Conservation (phyloP, 257 asterid species). For the Perilla frutescens region DNA sequence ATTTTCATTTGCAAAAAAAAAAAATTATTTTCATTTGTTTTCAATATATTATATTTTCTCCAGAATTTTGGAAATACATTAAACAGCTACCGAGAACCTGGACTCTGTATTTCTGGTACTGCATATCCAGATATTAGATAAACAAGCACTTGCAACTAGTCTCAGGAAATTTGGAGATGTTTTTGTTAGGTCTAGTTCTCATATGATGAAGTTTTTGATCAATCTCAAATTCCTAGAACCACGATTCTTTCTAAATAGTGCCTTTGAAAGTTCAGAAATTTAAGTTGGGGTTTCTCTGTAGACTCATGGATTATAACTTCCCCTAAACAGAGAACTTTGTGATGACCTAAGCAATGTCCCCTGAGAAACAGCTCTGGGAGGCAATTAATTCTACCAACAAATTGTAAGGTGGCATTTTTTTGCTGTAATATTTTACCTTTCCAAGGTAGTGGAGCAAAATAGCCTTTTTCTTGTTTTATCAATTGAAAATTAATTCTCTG, state of each 20-base stretch:
- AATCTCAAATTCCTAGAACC: slow-evolving; percentile 12
- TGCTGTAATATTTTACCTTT: background rate
- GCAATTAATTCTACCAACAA: background rate
- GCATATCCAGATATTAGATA: background rate
- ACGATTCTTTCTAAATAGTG: background rate
- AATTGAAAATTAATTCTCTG: background rate
- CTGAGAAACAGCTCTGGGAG: background rate
- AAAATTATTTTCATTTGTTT: slow-evolving; percentile 10
- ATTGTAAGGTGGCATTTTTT: background rate
- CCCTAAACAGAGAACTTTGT: background rate
- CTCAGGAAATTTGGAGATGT: slow-evolving; percentile 6
- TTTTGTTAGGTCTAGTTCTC: background rate
- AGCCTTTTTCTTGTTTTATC: background rate
- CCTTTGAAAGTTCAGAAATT: background rate
- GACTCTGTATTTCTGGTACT: background rate
- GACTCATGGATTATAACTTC: background rate
- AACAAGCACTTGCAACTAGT: slow-evolving; percentile 7
- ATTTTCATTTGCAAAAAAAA: slow-evolving; percentile 4
- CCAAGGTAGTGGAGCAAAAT: background rate
- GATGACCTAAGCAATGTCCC: background rate
- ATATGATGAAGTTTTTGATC: background rate
- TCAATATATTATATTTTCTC: background rate
- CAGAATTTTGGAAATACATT: background rate
- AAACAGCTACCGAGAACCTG: slow-evolving; percentile 3
- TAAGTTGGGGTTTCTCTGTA: background rate